phyloP scores from a whole-genome alignment of 345 rosid species.

The Rhodamnia argentea region DNA sequence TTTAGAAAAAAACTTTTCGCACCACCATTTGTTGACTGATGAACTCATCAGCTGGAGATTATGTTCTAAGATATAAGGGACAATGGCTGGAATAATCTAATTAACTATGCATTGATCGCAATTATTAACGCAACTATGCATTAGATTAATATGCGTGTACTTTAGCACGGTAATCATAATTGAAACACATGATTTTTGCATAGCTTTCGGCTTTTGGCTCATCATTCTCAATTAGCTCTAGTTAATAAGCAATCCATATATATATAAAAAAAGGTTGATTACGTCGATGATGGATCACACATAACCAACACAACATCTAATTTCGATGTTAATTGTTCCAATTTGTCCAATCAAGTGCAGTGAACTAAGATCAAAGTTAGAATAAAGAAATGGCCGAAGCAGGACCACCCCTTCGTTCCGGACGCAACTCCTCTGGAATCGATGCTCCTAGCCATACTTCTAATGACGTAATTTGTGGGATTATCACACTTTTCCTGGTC shows the following conservation, averaged over 20 bases:
- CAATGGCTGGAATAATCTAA: not conserved
- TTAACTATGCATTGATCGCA: not conserved
- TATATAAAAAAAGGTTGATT: slow-evolving; percentile 7
- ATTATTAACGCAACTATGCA: not conserved
- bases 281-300: slow-evolving; percentile 17
- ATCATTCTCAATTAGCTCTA: not conserved
- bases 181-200: slow-evolving; percentile 31
- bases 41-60: not conserved
- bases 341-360: slow-evolving; percentile 7
- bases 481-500: not conserved
- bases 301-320: not conserved
- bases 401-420: slow-evolving; percentile 23
- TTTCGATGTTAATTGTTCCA: slow-evolving; percentile 6
- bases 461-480: not conserved
- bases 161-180: slow-evolving; percentile 5
- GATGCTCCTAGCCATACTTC: not conserved
- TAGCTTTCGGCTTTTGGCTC: slow-evolving; percentile 40
- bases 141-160: not conserved
- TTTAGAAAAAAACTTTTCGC: not conserved
- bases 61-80: not conserved
- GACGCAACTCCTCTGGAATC: not conserved
- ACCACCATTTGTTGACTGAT: not conserved
- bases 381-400: slow-evolving; percentile 3
- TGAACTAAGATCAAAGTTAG: not conserved
- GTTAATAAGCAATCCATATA: not conserved